Conservation (phyloP, 306 rosid species). For the Erythrophleum fordii region DNA sequence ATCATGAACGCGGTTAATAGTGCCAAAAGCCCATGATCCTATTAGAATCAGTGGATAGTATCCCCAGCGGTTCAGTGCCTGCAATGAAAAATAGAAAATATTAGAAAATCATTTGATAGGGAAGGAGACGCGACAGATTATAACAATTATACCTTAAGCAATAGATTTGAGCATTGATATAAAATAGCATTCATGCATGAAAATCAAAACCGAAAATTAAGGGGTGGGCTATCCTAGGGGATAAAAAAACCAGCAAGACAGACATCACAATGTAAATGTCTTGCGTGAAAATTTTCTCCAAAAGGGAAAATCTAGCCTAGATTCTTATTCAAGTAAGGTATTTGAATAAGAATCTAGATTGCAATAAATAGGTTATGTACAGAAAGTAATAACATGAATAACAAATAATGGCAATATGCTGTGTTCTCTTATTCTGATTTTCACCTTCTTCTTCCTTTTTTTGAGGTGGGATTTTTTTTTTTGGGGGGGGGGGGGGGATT, state of each 20-base stretch:
- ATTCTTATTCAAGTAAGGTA: background rate
- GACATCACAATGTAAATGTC: background rate
- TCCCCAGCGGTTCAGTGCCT: slow-evolving; percentile 95
- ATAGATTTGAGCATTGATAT: background rate
- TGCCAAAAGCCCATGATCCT: slow-evolving; percentile 94
- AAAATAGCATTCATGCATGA: background rate
- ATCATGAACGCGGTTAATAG: slow-evolving; percentile 89
- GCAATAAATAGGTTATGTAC: background rate
- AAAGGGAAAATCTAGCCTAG: background rate
- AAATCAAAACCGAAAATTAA: background rate
- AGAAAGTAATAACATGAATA: background rate
- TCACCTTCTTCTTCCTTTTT: too few relatives aligned
- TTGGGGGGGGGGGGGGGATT: background rate
- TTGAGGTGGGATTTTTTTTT: background rate
- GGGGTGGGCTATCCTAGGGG: background rate
- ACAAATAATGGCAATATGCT: background rate
- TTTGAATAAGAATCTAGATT: background rate
- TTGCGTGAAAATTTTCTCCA: background rate
- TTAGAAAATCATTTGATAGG: slow-evolving; percentile 6
- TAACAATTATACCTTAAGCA: background rate
- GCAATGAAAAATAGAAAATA: slow-evolving; percentile 40
- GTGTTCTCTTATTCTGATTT: too few relatives aligned
- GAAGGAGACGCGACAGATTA: slow-evolving; percentile 27
- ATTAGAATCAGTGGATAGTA: slow-evolving; percentile 93
- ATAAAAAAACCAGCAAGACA: background rate